Percentiles rank a stretch among this genome's conserved stretches.
Evolutionary conservation across 1,284 basidiomycete genomes (phyloP).

Genomic region (Malassezia caprae): DNA sequence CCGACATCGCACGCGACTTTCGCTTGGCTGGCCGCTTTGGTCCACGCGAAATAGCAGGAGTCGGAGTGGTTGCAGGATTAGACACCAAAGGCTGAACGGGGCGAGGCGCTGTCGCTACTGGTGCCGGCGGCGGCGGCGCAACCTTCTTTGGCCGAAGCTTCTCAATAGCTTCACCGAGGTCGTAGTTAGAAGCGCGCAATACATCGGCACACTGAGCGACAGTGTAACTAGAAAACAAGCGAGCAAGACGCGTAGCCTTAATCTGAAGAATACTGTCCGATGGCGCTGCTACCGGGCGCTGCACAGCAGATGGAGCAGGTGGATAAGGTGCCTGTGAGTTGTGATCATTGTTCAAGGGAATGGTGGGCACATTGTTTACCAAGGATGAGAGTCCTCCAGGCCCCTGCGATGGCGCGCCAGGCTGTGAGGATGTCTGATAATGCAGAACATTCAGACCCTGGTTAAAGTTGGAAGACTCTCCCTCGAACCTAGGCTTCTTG

Average conservation of each 20-base stretch:
- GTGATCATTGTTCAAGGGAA: background rate
- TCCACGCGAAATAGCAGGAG: background rate
- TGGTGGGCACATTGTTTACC: background rate
- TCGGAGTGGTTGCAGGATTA: background rate
- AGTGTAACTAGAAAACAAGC: conserved; percentile 15
- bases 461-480: background rate
- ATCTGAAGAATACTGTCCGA: conserved; percentile 16
- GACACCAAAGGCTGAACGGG: background rate
- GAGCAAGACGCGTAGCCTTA: conserved; percentile 18
- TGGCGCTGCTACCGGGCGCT: background rate
- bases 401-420: background rate
- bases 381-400: background rate
- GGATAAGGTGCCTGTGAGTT: background rate
- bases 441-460: conserved; percentile 8
- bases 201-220: conserved; percentile 16
- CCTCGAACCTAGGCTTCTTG: background rate
- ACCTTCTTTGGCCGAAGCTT: conserved; percentile 13
- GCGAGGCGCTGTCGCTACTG: background rate
- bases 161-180: conserved; percentile 18
- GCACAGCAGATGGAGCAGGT: background rate
- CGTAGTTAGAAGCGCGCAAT: conserved; percentile 12
- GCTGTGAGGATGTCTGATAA: background rate
- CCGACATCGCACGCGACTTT: conserved; percentile 8
- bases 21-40: conserved; percentile 15
- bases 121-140: background rate